A percentile compares a stretch with the other conserved stretches of the same genome.
Conservation (phyloP, 805 yeast genomes). For the Schwanniomyces sp. region DNA sequence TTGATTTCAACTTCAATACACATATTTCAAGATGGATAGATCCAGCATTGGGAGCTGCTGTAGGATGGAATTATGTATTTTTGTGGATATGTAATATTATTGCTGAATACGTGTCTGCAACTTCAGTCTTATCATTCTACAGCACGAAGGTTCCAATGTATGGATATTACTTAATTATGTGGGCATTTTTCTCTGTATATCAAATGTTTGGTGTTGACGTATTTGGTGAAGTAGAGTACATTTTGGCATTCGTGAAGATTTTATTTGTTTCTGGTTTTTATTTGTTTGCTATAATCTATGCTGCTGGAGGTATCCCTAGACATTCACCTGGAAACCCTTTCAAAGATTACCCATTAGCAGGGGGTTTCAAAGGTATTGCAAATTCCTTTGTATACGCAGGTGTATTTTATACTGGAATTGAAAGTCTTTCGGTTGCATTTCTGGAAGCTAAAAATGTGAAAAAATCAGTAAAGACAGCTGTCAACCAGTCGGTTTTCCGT, state of each 20-base stretch:
- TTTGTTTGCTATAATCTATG: slow-evolving; percentile 19
- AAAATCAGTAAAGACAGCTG: slow-evolving; percentile 10
- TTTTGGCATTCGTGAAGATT: slow-evolving; percentile 29
- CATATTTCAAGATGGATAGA: slow-evolving; percentile 49
- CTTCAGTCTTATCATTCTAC: slow-evolving; percentile 2
- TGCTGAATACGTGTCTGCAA: slow-evolving; percentile 3
- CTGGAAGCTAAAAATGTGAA: slow-evolving; percentile 3
- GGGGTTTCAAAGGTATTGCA: slow-evolving; percentile 34
- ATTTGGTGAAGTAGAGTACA: slow-evolving; percentile 31
- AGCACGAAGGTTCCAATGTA: slow-evolving; percentile 16
- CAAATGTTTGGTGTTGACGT: slow-evolving; percentile 26
- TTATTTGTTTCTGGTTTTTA: slow-evolving; percentile 35
- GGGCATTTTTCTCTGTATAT: slow-evolving; percentile 41
- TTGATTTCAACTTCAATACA: slow-evolving; percentile 46
- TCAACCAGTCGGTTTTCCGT: slow-evolving; percentile 8
- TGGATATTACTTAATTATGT: slow-evolving; percentile 44
- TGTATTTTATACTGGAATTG: slow-evolving; percentile 23
- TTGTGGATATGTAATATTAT: slow-evolving; percentile 23
- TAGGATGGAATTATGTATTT: slow-evolving; percentile 49
- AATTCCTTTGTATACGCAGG: slow-evolving; percentile 48
- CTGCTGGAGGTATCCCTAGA: slow-evolving; percentile 15
- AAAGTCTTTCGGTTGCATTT: slow-evolving; percentile 4
- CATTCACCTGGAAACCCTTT: slow-evolving; percentile 11
- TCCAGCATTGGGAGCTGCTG: slow-evolving; percentile 56
- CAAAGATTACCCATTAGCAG: slow-evolving; percentile 7